Percentiles rank a stretch among this genome's conserved stretches.
Evolutionary conservation across 345 rosid genomes (phyloP).

Genomic region (Brassica carinata): DNA sequence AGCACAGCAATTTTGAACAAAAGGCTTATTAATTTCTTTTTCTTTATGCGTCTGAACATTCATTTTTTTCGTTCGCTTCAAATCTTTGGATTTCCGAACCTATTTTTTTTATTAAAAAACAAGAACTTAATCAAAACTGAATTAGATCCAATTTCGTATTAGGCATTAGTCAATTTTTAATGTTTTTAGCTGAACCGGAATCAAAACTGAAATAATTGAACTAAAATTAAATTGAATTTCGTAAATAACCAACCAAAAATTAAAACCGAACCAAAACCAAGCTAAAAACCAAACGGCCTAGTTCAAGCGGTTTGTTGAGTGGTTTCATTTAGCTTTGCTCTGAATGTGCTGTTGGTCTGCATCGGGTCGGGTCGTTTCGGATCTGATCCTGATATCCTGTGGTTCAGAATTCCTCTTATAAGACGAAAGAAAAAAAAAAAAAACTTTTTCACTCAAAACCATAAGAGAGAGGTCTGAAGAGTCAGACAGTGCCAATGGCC

Average conservation of each 20-base stretch:
- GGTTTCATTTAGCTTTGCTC: not conserved
- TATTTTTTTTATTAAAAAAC: no score
- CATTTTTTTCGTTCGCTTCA: no score
- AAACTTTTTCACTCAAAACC: not conserved
- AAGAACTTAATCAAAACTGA: no score
- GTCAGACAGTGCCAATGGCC: constrained; percentile 16
- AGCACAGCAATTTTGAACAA: not conserved
- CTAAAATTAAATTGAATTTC: no score
- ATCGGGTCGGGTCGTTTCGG: not conserved
- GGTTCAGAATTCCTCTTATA: constrained; percentile 30
- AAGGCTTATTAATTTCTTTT: not conserved
- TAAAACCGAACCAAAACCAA: no score
- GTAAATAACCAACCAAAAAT: no score
- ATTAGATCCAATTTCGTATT: no score
- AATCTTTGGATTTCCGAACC: no score
- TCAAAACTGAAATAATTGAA: no score
- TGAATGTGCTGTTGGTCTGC: not conserved
- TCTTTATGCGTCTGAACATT: no score
- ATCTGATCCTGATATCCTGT: constrained; percentile 12
- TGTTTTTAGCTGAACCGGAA: no score
- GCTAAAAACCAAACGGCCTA: not conserved
- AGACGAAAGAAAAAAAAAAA: not conserved
- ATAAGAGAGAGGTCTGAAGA: not conserved
- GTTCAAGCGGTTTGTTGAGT: not conserved
- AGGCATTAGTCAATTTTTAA: no score